These are phyloP conservation scores for Ceratobasidium sp. DNA, from an alignment of 1,284 basidiomycete species.

Conservation along the genomic window DNA sequence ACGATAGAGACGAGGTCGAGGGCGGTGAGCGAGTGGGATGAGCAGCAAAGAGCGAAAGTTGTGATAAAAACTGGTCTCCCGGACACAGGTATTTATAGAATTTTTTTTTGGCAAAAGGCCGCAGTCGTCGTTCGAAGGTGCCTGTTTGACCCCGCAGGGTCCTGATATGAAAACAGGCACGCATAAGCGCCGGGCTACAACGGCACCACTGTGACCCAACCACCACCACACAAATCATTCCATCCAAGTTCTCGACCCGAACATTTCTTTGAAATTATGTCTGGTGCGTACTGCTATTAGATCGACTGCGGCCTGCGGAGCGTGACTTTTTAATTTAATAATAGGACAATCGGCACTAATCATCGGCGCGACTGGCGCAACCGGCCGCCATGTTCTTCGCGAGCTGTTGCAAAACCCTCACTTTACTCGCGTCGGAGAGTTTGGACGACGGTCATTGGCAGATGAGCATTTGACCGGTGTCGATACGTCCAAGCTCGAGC, in stretches of 20 bases:
- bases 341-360: slow-evolving; percentile 63
- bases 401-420: slow-evolving; percentile 68
- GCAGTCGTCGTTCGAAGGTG: slow-evolving; percentile 31
- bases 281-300: not conserved
- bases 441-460: slow-evolving; percentile 70
- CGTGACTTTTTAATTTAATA: no score
- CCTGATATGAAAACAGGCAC: slow-evolving; percentile 27
- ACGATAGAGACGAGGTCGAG: slow-evolving; percentile 7
- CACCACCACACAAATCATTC: slow-evolving; percentile 8
- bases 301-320: slow-evolving; percentile 31
- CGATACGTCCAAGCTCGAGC: slow-evolving; percentile 57
- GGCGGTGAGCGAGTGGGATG: not conserved
- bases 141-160: not conserved
- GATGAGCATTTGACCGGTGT: slow-evolving; percentile 55
- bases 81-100: slow-evolving; percentile 28
- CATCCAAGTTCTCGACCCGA: not conserved
- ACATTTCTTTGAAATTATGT: slow-evolving; percentile 11
- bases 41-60: not conserved
- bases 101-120: not conserved
- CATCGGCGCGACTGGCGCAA: slow-evolving; percentile 75
- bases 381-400: slow-evolving; percentile 68
- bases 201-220: slow-evolving; percentile 22
- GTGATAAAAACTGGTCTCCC: not conserved
- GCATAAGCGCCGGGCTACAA: not conserved
- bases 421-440: slow-evolving; percentile 72